Conservation (phyloP, 306 rosid genomes). For the Lagenaria siceraria region DNA sequence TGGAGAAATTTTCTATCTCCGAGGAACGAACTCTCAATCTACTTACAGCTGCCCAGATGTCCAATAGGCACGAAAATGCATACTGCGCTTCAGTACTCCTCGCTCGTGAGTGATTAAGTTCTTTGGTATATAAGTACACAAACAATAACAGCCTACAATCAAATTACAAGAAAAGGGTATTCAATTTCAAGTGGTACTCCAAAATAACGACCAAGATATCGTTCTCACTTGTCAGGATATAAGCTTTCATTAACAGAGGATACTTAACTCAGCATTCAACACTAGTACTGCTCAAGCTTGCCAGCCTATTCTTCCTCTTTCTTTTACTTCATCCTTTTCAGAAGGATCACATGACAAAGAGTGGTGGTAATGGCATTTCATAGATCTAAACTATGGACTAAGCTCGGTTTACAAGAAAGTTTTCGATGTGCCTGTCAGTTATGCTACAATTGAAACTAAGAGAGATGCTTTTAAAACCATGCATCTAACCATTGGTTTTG, state of each 20-base stretch:
- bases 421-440: no score
- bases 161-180: neutral
- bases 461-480: no score
- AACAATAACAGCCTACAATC: neutral
- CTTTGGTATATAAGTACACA: neutral
- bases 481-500: no score
- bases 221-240: neutral
- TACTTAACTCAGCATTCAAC: neutral
- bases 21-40: no score
- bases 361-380: neutral
- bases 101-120: neutral
- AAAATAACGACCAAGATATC: neutral
- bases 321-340: neutral
- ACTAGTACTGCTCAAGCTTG: neutral
- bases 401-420: no score
- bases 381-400: no score
- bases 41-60: no score
- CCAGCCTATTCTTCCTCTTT: neutral
- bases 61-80: neutral
- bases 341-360: neutral
- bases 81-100: neutral
- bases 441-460: no score
- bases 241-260: neutral
- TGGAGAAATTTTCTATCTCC: neutral
- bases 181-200: neutral